These are phyloP conservation scores for Phytophthora hibernalis DNA, from an alignment of 352 stramenopile genomes.

Conservation along the genomic window DNA sequence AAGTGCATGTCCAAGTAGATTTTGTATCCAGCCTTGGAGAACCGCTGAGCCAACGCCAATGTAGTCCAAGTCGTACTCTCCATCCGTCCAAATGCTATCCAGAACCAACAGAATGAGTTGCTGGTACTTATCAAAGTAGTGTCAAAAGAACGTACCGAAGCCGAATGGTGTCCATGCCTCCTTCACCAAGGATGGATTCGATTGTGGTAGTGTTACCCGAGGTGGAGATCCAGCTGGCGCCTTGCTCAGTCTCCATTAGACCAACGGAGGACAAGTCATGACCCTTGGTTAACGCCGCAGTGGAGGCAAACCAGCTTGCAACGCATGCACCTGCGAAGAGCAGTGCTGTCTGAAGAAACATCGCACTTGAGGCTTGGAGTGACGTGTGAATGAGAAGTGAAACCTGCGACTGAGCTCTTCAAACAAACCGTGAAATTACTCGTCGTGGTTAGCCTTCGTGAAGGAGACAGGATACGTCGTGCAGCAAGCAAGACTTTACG, in stretches of 20 bases:
- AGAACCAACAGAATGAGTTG: not conserved
- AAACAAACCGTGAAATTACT: not conserved
- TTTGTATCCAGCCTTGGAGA: conserved; percentile 40
- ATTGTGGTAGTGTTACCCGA: conserved; percentile 27
- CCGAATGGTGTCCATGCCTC: conserved; percentile 32
- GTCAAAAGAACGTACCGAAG: conserved; percentile 9
- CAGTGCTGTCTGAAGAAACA: conserved; percentile 23
- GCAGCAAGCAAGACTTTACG: conserved; percentile 10
- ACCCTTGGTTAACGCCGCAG: conserved; percentile 26
- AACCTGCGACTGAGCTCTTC: conserved; percentile 16
- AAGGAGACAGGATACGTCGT: not conserved
- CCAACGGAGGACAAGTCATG: conserved; percentile 38
- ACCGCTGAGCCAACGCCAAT: conserved; percentile 34
- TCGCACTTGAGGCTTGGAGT: conserved; percentile 1
- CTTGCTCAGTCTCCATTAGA: conserved; percentile 36
- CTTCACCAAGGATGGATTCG: conserved; percentile 34
- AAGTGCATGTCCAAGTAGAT: conserved; percentile 50
- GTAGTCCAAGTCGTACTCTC: conserved; percentile 32
- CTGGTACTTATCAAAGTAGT: not conserved
- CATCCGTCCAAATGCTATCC: conserved; percentile 28
- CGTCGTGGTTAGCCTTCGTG: conserved; percentile 1
- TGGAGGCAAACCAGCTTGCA: conserved; percentile 3
- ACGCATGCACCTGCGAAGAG: conserved; percentile 4
- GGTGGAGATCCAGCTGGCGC: conserved; percentile 35
- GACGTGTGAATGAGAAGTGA: not conserved